Evolutionary conservation across 116 monocot species (phyloP), one percentile per base, ranked within the genome.

Genomic region (Cymodocea nodosa): DNA sequence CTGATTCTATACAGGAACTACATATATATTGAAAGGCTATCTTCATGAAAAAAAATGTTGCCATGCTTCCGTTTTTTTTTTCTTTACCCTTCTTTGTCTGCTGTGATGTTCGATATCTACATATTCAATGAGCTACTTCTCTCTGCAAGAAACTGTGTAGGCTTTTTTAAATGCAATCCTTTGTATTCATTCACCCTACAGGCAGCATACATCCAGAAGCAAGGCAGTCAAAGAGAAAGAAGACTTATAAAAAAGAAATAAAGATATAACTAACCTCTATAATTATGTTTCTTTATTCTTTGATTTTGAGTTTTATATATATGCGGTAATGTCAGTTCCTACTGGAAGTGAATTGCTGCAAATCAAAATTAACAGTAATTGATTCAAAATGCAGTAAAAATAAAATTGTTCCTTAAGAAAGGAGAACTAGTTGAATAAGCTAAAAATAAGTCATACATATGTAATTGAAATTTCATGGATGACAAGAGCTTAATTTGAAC

Each of bases 241-340:
- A 20, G 11, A 11, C 19, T 56, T 56, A 22, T n/a, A 56, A 56
- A 8, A 2, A 19, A 2, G 19, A 23, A 23, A 22, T 22, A 23
- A 2, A 56, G 23, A 22, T 20, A 11, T n/a, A 22, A 56, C 56
- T 22, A 39, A 39, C 39, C 39, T 39, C 39, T 39, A 39, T 56
- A 56, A 8, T 22, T 0, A 13, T 56, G 19, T 8, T 56, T 5
- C 56, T 60, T 6, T 68, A 15, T 50, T 62, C 52, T 55, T 39
- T 52, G 8, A 10, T 44, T 22, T 11, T 5, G 36, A 39, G 74
- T 60, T 70, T 56, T 80, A 79, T 40, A 71, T 60, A 25, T 77
- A 71, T 68, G 74, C 66, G 35, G 79, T 70, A 19, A 77, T 75
- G 65, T 71, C 67, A 75, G 66, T 77, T 68, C 56, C 76, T 70